These are phyloP conservation scores for Diatrype stigma DNA, from an alignment of 2,329 filamentous ascomycete genomes.

Conservation along the genomic window DNA sequence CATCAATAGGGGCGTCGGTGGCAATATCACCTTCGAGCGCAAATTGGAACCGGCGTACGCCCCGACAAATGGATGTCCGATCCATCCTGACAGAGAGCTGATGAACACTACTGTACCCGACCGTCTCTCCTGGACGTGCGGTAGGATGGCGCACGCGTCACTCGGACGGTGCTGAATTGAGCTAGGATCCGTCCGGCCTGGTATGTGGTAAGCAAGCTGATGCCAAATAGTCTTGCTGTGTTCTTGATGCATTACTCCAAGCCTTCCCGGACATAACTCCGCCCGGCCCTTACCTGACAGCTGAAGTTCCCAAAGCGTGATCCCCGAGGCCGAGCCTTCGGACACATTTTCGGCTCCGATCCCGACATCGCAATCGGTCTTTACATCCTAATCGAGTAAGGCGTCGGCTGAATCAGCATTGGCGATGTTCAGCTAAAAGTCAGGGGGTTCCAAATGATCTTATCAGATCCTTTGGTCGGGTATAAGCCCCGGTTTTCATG, in stretches of 20 bases:
- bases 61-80: slow-evolving; percentile 8
- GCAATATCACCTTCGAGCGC: slow-evolving; percentile 10
- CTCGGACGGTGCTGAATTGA: slow-evolving; percentile 15
- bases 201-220: neutral
- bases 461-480: slow-evolving; percentile 20
- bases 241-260: slow-evolving; percentile 11
- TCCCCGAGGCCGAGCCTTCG: too few relatives aligned
- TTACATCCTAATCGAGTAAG: too few relatives aligned
- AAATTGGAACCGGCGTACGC: slow-evolving; percentile 13
- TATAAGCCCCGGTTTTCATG: neutral
- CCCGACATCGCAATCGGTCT: too few relatives aligned
- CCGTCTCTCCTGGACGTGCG: slow-evolving; percentile 8
- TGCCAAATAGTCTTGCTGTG: slow-evolving; percentile 13
- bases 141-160: slow-evolving; percentile 11
- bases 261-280: slow-evolving; percentile 5
- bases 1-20: neutral
- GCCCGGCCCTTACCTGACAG: too few relatives aligned
- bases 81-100: slow-evolving; percentile 11
- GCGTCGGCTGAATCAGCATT: too few relatives aligned
- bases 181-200: slow-evolving; percentile 5
- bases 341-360: too few relatives aligned
- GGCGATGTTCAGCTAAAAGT: slow-evolving; percentile 4
- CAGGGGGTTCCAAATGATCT: slow-evolving; percentile 19
- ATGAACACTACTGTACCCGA: slow-evolving; percentile 15
- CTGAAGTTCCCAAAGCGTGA: too few relatives aligned